These are phyloP conservation scores for Colletotrichum endophyticum DNA, from an alignment of 2,329 filamentous ascomycete genomes.

Conservation along the genomic window DNA sequence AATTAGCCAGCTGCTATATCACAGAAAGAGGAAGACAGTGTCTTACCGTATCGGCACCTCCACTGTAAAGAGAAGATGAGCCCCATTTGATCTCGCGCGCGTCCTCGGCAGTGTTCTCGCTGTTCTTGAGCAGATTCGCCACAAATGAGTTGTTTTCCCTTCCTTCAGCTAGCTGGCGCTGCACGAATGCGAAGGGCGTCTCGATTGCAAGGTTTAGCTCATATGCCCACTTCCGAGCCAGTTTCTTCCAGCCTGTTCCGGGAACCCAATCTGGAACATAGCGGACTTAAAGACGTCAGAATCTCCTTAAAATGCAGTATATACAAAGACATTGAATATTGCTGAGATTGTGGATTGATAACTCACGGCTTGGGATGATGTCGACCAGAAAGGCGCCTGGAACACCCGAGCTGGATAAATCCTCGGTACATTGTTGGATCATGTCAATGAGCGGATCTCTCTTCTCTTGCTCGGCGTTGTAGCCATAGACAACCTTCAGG, in stretches of 20 bases:
- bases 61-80: conserved; percentile 9
- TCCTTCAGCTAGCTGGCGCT: background rate
- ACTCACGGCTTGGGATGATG: conserved; percentile 7
- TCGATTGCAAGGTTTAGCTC: background rate
- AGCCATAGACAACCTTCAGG: conserved; percentile 19
- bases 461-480: conserved; percentile 12
- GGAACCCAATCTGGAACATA: conserved; percentile 19
- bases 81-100: conserved; percentile 5
- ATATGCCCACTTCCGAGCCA: conserved; percentile 1
- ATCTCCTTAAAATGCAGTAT: background rate
- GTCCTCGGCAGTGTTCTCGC: background rate
- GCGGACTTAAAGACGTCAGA: conserved; percentile 25
- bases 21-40: background rate
- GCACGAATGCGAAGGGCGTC: conserved; percentile 26
- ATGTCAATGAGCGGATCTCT: conserved; percentile 17
- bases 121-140: background rate
- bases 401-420: conserved; percentile 9
- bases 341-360: background rate
- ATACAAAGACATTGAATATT: background rate
- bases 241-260: conserved; percentile 17
- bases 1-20: background rate
- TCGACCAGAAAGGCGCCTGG: conserved; percentile 20
- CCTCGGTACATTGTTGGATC: background rate
- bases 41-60: conserved; percentile 18
- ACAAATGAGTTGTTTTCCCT: background rate